Conservation (phyloP, 2,329 filamentous ascomycete species). For the Fusarium nelsonii region DNA sequence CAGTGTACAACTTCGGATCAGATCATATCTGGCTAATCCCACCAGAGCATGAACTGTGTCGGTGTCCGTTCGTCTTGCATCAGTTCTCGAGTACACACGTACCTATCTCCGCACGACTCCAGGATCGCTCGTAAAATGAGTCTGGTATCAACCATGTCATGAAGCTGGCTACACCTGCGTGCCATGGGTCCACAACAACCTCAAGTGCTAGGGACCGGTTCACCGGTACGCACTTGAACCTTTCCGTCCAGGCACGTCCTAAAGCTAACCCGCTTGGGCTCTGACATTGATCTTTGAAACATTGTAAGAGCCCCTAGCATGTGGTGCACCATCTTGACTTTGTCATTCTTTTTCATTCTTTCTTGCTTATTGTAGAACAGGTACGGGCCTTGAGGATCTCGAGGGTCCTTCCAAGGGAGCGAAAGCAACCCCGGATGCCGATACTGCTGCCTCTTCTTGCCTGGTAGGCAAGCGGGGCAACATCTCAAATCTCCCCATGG, state of each 20-base stretch:
- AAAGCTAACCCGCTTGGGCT: neutral
- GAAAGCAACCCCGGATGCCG: no score
- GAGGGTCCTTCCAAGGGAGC: neutral
- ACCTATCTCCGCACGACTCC: neutral
- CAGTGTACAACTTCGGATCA: no score
- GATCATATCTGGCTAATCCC: neutral
- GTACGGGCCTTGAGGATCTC: neutral
- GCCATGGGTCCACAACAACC: neutral
- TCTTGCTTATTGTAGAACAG: neutral
- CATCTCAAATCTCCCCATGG: neutral
- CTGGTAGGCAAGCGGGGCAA: no score
- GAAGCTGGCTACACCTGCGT: neutral
- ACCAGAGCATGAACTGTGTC: neutral
- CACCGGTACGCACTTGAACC: neutral
- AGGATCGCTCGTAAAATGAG: neutral
- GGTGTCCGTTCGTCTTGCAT: neutral
- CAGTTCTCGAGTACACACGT: neutral
- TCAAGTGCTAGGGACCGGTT: neutral
- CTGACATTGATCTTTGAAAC: neutral
- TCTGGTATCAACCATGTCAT: neutral
- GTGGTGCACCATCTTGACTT: neutral
- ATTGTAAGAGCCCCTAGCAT: neutral
- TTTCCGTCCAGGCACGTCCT: neutral
- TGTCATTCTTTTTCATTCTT: neutral
- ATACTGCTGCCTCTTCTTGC: neutral